These are phyloP conservation scores for Zizania latifolia DNA, from an alignment of 176 grass and related monocot species.

Conservation along the genomic window DNA sequence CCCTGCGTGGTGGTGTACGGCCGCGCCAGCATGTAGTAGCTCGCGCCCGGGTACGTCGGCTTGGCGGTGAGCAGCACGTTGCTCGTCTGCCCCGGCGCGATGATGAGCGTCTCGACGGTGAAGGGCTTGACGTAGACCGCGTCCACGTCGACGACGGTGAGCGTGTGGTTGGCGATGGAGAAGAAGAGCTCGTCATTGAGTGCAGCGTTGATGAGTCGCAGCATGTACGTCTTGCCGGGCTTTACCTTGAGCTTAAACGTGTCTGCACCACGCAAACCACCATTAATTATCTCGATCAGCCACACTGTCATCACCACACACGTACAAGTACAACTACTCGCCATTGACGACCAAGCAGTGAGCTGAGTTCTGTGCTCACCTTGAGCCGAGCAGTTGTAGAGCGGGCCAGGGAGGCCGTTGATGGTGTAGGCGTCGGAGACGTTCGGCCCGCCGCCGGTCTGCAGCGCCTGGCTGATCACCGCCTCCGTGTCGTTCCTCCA, in stretches of 20 bases:
- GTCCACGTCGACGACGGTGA: constrained; percentile 74
- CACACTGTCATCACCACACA: neutral
- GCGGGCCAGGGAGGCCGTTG: constrained; percentile 35
- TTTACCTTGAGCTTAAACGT: constrained; percentile 31
- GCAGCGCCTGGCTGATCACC: constrained; percentile 9
- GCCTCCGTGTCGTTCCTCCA: constrained; percentile 27
- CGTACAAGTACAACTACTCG: neutral
- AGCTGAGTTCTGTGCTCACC: constrained; percentile 13
- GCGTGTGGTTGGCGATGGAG: constrained; percentile 63
- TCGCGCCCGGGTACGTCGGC: constrained; percentile 16
- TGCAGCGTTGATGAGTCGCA: constrained; percentile 47
- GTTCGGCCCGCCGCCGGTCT: constrained; percentile 23
- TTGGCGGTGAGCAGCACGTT: constrained; percentile 56
- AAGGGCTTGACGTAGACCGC: constrained; percentile 79
- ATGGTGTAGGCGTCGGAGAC: constrained; percentile 33
- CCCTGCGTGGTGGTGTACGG: constrained; percentile 56
- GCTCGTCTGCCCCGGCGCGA: constrained; percentile 67
- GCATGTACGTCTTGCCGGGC: constrained; percentile 48
- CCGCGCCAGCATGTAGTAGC: constrained; percentile 52
- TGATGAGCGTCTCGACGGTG: constrained; percentile 43
- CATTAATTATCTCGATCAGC: too few species aligned
- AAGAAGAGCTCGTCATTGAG: constrained; percentile 73
- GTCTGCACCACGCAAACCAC: neutral
- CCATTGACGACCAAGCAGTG: neutral
- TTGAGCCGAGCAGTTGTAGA: constrained; percentile 33